Evolutionary conservation across 1,284 basidiomycete genomes (phyloP).

Genomic region (Gomphus sp.): DNA sequence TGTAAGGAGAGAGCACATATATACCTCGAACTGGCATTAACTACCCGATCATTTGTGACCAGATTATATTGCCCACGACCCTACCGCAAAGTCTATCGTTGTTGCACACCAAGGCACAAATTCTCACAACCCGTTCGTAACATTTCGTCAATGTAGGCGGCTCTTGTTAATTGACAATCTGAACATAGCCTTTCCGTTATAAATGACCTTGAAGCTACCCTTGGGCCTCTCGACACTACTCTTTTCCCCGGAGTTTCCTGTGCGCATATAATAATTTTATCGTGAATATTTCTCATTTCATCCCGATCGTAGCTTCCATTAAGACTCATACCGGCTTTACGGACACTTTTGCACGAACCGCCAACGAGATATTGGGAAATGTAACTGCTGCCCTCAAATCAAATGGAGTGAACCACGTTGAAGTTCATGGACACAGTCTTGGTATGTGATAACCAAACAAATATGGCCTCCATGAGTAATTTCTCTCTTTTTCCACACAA

Average conservation of each 20-base stretch:
- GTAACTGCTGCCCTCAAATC: slow-evolving; percentile 25
- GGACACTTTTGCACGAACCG: slow-evolving; percentile 33
- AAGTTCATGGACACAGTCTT: slow-evolving; percentile 32
- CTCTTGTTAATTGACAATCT: neutral
- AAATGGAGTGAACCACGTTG: slow-evolving; percentile 28
- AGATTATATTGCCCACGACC: slow-evolving; percentile 36
- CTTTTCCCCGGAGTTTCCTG: slow-evolving; percentile 27
- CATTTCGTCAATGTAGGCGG: slow-evolving; percentile 8
- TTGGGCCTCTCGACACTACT: slow-evolving; percentile 27
- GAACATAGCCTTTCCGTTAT: slow-evolving; percentile 30
- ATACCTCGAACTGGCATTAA: neutral
- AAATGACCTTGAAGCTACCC: slow-evolving; percentile 31
- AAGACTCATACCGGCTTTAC: slow-evolving; percentile 38
- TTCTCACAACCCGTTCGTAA: slow-evolving; percentile 26
- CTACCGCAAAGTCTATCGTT: slow-evolving; percentile 27
- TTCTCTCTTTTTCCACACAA: neutral
- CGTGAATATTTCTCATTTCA: neutral
- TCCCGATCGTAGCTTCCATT: slow-evolving; percentile 16
- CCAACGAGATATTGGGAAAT: slow-evolving; percentile 29
- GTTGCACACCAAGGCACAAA: slow-evolving; percentile 43
- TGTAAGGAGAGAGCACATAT: slow-evolving; percentile 19
- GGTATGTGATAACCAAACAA: slow-evolving; percentile 16
- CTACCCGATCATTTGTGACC: neutral
- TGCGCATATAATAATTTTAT: slow-evolving; percentile 4
- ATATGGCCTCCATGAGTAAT: neutral